phyloP scores from a whole-genome alignment of 1,284 basidiomycete species.

The Trichosporon inkin region DNA sequence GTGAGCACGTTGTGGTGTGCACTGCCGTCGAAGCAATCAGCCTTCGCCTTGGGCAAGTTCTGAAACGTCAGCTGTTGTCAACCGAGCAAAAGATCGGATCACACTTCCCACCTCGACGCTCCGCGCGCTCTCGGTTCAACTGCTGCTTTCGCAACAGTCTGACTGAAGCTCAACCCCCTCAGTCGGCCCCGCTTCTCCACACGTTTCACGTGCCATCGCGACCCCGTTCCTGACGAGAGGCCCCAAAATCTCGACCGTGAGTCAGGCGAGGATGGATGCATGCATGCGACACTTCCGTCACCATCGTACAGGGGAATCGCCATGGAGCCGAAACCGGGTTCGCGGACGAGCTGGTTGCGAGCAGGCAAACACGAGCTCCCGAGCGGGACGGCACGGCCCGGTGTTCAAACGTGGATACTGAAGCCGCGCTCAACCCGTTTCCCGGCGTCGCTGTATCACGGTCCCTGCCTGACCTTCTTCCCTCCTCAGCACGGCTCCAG shows the following conservation, averaged over 20 bases:
- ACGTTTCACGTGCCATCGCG: not conserved
- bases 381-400: no score
- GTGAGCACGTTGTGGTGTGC: not conserved
- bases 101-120: no score
- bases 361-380: no score
- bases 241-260: not conserved
- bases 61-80: conserved; percentile 1
- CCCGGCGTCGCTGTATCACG: not conserved
- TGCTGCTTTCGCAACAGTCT: no score
- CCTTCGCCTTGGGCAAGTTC: not conserved
- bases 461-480: not conserved
- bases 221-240: not conserved
- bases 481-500: not conserved
- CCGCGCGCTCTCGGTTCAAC: no score
- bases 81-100: not conserved
- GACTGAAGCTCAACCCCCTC: no score
- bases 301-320: not conserved
- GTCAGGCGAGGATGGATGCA: not conserved
- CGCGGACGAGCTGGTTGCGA: no score
- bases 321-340: not conserved
- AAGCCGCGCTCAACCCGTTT: no score
- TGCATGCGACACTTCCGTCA: not conserved
- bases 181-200: not conserved
- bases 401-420: no score
- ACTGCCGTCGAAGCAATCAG: not conserved